Percentiles rank a stretch among this genome's conserved stretches.
Evolutionary conservation across 169 alveolate species (phyloP).

Genomic region (Sarcocystis neurona): DNA sequence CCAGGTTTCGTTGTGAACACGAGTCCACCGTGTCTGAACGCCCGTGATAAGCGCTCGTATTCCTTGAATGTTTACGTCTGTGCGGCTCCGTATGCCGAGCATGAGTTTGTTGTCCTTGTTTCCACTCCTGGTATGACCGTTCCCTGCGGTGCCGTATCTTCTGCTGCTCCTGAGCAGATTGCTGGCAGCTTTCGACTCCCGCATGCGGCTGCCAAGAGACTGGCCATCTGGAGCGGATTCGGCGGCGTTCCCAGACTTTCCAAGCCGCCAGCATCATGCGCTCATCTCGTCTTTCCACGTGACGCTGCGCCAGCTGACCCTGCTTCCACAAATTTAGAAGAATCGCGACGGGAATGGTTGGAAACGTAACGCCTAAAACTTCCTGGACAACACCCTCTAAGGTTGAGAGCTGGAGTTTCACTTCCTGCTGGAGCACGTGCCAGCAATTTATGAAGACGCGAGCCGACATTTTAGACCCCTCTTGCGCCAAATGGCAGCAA

Average conservation of each 20-base stretch:
- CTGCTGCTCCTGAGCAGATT: no score
- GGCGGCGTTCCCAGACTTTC: not conserved
- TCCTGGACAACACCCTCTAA: slow-evolving; percentile 56
- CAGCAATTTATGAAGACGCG: slow-evolving; percentile 62
- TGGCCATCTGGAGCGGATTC: no score
- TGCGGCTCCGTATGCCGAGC: no score
- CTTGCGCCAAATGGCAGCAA: slow-evolving; percentile 41
- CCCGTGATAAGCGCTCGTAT: no score
- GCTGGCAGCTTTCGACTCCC: no score
- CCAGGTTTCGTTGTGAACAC: no score
- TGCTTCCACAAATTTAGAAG: slow-evolving; percentile 57
- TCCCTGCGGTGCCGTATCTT: no score
- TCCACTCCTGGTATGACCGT: no score
- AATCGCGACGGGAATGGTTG: slow-evolving; percentile 48
- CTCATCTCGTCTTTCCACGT: slow-evolving; percentile 5
- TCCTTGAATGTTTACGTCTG: no score
- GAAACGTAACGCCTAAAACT: slow-evolving; percentile 32
- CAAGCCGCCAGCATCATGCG: not conserved
- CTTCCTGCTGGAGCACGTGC: slow-evolving; percentile 60
- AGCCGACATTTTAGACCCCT: slow-evolving; percentile 40
- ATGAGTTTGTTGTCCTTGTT: no score
- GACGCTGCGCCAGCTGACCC: slow-evolving; percentile 39
- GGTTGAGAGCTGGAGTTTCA: slow-evolving; percentile 59
- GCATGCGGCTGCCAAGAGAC: no score
- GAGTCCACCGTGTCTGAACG: no score